phyloP scores from a whole-genome alignment of 495 filamentous ascomycete genomes.

The Oidiodendron maius region DNA sequence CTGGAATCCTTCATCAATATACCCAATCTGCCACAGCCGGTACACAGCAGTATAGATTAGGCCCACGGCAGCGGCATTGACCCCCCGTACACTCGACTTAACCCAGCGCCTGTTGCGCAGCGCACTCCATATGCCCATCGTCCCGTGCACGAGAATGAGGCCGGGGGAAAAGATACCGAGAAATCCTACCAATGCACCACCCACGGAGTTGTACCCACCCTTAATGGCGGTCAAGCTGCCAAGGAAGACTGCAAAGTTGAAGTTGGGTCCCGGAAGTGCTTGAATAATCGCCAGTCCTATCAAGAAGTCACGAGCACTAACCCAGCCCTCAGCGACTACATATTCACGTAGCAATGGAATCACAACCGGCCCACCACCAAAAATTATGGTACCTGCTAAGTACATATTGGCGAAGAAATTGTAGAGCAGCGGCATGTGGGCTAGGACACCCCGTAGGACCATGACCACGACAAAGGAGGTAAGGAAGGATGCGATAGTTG shows the following conservation, averaged over 20 bases:
- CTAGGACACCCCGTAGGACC: slow-evolving; percentile 45
- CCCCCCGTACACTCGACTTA: slow-evolving; percentile 52
- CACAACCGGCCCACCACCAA: slow-evolving; percentile 81
- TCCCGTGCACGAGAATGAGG: slow-evolving; percentile 55
- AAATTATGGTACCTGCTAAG: slow-evolving; percentile 84
- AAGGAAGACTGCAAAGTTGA: slow-evolving; percentile 82
- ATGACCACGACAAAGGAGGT: slow-evolving; percentile 57
- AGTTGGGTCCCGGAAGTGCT: slow-evolving; percentile 80
- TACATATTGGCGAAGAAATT: slow-evolving; percentile 75
- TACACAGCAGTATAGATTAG: slow-evolving; percentile 86
- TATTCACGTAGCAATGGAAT: slow-evolving; percentile 76
- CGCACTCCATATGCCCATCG: slow-evolving; percentile 65
- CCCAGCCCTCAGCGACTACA: slow-evolving; percentile 76
- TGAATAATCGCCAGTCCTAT: slow-evolving; percentile 80
- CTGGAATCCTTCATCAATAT: slow-evolving; percentile 48
- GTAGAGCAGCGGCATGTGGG: slow-evolving; percentile 40
- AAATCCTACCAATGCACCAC: slow-evolving; percentile 59
- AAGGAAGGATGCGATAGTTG: slow-evolving; percentile 49
- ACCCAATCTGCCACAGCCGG: slow-evolving; percentile 73
- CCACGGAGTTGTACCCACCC: slow-evolving; percentile 30
- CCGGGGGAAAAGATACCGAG: slow-evolving; percentile 72
- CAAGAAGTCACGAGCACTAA: slow-evolving; percentile 71
- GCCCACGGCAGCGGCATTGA: slow-evolving; percentile 74
- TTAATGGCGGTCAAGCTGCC: slow-evolving; percentile 53
- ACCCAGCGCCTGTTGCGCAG: slow-evolving; percentile 50